Conservation (phyloP, 2,329 filamentous ascomycete genomes). For the Sarocladiaceae sp. region DNA sequence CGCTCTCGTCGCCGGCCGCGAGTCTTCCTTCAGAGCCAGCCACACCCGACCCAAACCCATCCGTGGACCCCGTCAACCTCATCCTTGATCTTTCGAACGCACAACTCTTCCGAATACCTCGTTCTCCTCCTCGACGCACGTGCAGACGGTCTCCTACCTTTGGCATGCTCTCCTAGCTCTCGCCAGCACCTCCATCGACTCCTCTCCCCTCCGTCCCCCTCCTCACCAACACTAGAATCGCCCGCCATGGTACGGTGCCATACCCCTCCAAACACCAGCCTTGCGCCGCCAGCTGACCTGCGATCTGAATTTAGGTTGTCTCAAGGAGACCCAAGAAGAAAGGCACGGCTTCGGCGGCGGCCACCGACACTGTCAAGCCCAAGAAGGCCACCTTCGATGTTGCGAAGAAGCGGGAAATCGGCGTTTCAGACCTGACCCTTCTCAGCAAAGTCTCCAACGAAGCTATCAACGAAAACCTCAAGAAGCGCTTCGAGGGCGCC, state of each 20-base stretch:
- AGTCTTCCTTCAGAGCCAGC: not conserved
- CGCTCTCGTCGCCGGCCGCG: not conserved
- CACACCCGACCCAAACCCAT: not conserved
- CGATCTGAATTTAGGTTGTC: conserved; percentile 25
- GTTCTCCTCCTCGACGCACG: too few relatives aligned
- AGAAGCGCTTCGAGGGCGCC: conserved; percentile 93
- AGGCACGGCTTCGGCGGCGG: conserved; percentile 29
- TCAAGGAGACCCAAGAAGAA: conserved; percentile 36
- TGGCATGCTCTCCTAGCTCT: conserved; percentile 6
- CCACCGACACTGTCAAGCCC: conserved; percentile 54
- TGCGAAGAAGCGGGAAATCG: conserved; percentile 98
- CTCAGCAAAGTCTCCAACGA: conserved; percentile 99
- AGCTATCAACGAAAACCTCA: conserved; percentile 97
- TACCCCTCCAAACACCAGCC: not conserved
- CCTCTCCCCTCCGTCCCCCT: conserved; percentile 13
- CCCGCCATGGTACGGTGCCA: conserved; percentile 26
- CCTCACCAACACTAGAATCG: conserved; percentile 14
- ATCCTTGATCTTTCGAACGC: too few relatives aligned
- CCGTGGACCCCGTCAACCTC: too few relatives aligned
- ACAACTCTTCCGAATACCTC: not conserved
- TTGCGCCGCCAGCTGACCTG: conserved; percentile 13
- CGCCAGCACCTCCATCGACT: conserved; percentile 13
- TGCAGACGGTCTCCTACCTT: too few relatives aligned
- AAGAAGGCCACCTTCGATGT: conserved; percentile 95
- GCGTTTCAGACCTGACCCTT: conserved; percentile 93